phyloP scores from a whole-genome alignment of 2,329 filamentous ascomycete species.

The Botrytis galanthina region DNA sequence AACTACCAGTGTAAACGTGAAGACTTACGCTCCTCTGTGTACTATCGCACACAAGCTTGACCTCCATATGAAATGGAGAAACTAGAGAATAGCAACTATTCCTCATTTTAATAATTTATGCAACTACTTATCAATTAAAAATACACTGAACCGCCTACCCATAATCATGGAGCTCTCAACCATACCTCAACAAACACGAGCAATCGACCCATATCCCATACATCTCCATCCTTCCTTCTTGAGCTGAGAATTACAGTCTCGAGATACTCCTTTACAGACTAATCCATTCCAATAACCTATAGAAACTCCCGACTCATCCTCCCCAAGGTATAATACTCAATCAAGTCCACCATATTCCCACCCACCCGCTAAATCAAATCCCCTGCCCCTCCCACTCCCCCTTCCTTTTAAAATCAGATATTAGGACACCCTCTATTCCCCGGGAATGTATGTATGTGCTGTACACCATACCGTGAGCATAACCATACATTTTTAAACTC shows the following conservation, averaged over 20 bases:
- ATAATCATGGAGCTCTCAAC: neutral
- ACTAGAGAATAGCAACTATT: neutral
- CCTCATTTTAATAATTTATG: neutral
- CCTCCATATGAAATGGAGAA: neutral
- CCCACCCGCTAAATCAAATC: neutral
- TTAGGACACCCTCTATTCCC: neutral
- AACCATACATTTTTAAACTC: constrained; percentile 5
- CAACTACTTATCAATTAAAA: neutral
- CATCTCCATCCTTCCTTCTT: neutral
- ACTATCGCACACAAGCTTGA: neutral
- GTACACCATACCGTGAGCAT: neutral
- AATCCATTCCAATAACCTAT: neutral
- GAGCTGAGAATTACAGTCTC: neutral
- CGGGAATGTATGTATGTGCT: neutral
- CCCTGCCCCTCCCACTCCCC: neutral
- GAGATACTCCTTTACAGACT: neutral
- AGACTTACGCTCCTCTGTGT: neutral
- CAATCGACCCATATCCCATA: neutral
- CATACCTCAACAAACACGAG: neutral
- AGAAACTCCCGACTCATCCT: neutral
- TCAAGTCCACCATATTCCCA: neutral
- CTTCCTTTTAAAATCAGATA: neutral
- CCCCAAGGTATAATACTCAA: neutral
- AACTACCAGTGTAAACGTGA: neutral
- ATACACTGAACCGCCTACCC: neutral